These are phyloP conservation scores for Xylaria nigripes DNA, from an alignment of 495 filamentous ascomycete species.

Conservation along the genomic window DNA sequence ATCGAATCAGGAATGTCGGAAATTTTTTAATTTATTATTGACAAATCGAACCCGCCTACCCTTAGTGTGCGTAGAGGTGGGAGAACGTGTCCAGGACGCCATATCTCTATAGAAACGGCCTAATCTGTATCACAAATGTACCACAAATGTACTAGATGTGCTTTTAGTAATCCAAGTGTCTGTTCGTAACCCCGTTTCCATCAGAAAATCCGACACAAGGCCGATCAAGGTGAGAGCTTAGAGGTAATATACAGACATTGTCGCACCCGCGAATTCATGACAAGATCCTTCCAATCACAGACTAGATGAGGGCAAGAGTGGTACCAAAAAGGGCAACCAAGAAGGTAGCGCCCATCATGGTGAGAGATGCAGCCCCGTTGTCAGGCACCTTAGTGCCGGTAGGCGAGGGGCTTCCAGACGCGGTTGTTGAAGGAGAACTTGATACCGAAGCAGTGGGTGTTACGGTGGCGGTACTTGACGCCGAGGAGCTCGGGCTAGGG, in stretches of 20 bases:
- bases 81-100: no score
- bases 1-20: no score
- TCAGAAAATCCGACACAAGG: not conserved
- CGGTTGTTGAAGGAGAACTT: slow-evolving; percentile 10
- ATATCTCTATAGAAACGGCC: no score
- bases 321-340: slow-evolving; percentile 5
- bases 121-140: no score
- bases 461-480: slow-evolving; percentile 7
- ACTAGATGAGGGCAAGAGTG: slow-evolving; percentile 12
- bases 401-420: not conserved
- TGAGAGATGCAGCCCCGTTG: slow-evolving; percentile 3
- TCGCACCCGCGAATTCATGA: not conserved
- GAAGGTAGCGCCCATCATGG: slow-evolving; percentile 9
- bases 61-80: no score
- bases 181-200: not conserved
- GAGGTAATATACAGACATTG: not conserved
- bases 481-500: slow-evolving; percentile 10
- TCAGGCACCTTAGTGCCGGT: not conserved
- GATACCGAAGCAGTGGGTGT: slow-evolving; percentile 12
- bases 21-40: no score
- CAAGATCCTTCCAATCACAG: not conserved
- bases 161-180: not conserved
- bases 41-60: no score
- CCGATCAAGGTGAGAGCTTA: no score
- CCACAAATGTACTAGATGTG: not conserved